Conservation (phyloP, 73 alveolate genomes). For the Symbiodinium pilosum region DNA sequence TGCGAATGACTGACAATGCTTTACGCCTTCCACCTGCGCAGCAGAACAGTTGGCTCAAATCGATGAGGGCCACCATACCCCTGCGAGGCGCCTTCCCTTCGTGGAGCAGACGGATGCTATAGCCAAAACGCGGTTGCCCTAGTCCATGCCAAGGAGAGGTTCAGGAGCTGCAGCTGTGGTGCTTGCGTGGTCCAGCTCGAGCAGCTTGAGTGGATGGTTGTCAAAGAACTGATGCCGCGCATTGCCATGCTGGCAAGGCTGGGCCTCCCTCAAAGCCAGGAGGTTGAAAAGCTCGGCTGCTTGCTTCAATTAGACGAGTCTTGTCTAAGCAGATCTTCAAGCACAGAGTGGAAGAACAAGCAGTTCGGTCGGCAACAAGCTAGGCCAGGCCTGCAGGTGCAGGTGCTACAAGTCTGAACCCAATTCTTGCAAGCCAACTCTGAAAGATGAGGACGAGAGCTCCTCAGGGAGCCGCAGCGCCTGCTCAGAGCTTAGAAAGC, state of each 20-base stretch:
- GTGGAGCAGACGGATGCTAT: constrained; percentile 68
- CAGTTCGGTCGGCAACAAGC: not conserved
- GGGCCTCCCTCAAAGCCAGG: constrained; percentile 71
- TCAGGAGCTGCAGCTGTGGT: not conserved
- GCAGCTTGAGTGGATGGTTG: not conserved
- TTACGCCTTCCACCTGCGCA: no score
- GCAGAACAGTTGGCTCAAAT: no score
- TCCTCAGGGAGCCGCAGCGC: constrained; percentile 81
- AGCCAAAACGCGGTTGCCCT: constrained; percentile 14
- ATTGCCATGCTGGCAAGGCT: no score
- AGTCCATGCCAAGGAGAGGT: not conserved
- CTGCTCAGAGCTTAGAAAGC: not conserved
- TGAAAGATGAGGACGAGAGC: constrained; percentile 25
- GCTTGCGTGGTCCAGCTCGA: not conserved
- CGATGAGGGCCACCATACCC: no score
- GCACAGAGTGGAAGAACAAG: not conserved
- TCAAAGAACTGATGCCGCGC: not conserved
- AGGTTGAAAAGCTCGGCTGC: constrained; percentile 55
- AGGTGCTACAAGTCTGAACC: not conserved
- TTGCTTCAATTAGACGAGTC: not conserved
- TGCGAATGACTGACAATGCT: no score
- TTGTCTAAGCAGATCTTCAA: no score
- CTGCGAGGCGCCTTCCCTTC: constrained; percentile 60
- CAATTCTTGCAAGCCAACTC: no score
- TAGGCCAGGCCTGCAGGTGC: not conserved